phyloP scores from a whole-genome alignment of 2,329 filamentous ascomycete species.

The Magnaporthiopsis poae region DNA sequence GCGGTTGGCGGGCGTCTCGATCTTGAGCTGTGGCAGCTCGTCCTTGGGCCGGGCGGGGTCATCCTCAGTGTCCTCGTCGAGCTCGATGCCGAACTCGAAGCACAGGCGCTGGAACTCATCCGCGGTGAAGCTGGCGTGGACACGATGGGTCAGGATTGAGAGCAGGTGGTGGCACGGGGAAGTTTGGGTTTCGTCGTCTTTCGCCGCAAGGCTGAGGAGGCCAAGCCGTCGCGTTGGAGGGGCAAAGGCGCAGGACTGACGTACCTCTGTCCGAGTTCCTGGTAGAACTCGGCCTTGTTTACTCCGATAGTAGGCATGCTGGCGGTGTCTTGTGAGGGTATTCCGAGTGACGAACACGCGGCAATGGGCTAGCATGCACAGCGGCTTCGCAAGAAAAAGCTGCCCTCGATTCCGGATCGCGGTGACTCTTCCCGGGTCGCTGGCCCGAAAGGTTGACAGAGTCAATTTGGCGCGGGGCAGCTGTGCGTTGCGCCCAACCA shows the following conservation, averaged over 20 bases:
- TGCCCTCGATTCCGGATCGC: background rate
- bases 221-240: background rate
- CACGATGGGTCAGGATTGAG: background rate
- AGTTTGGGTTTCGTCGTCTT: background rate
- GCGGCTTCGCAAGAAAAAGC: background rate
- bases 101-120: conserved; percentile 94
- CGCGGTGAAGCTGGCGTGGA: conserved; percentile 60
- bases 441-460: background rate
- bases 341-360: background rate
- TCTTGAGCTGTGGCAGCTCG: conserved; percentile 87
- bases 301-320: conserved; percentile 8
- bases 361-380: background rate
- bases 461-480: conserved; percentile 1
- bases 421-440: background rate
- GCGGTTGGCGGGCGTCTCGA: conserved; percentile 92
- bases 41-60: conserved; percentile 62
- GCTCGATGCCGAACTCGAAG: conserved; percentile 96
- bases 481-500: background rate
- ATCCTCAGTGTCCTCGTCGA: conserved; percentile 88
- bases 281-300: conserved; percentile 8
- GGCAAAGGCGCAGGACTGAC: background rate
- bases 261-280: conserved; percentile 8
- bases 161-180: background rate
- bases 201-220: background rate
- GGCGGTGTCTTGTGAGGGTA: conserved; percentile 4